Percentiles rank a stretch among this genome's conserved stretches.
phyloP scores from a whole-genome alignment of 495 filamentous ascomycete genomes.

The Penicillium pulvis region DNA sequence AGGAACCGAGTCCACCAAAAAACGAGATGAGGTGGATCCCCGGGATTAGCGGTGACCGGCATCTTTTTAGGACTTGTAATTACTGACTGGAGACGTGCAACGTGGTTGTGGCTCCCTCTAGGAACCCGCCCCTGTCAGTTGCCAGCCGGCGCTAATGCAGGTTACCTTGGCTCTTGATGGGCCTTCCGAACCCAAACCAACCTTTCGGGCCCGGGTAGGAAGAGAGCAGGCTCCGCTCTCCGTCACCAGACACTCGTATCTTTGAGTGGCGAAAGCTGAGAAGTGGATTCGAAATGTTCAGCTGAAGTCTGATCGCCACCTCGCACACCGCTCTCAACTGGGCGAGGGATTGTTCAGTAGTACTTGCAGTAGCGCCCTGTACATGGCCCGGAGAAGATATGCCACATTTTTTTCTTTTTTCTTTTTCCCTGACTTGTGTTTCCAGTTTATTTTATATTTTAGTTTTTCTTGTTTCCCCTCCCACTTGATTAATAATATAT shows the following conservation, averaged over 20 bases:
- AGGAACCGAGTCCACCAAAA: not conserved
- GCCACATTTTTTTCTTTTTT: not conserved
- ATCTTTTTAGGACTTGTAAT: not conserved
- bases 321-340: constrained; percentile 26
- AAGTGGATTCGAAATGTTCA: constrained; percentile 16
- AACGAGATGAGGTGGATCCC: not conserved
- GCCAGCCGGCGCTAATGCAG: constrained; percentile 46
- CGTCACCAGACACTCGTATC: constrained; percentile 23
- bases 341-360: constrained; percentile 17
- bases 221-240: constrained; percentile 12
- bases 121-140: constrained; percentile 36
- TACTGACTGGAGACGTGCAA: constrained; percentile 16
- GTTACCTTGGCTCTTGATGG: constrained; percentile 41
- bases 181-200: constrained; percentile 40
- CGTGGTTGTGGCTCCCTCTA: constrained; percentile 33
- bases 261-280: constrained; percentile 25
- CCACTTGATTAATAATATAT: not conserved
- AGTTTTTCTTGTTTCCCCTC: not conserved
- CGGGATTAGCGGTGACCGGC: constrained; percentile 22
- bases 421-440: not conserved
- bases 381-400: constrained; percentile 24
- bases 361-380: constrained; percentile 33
- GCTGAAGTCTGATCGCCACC: constrained; percentile 40
- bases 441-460: not conserved
- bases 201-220: constrained; percentile 30